Base-by-base conservation (phyloP, 805 yeast species). In the Candida jianshihensis region DNA sequence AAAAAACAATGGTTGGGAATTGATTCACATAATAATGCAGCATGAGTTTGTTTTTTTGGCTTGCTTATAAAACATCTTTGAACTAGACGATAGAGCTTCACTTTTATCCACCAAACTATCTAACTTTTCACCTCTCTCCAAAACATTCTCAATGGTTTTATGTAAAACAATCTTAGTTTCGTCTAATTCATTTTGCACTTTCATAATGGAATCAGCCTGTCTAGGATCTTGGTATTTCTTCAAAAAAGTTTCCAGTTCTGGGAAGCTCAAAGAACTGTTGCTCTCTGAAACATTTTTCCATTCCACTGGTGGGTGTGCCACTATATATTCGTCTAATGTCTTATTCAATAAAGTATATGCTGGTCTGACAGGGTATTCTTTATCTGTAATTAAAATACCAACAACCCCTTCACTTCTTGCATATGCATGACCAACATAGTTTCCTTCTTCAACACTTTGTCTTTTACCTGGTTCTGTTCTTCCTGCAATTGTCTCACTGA, bases 121-220 rank as follows among this genome's bases (percentile, higher is more conserved):
- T 53, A 92, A 74, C 54, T 88, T 88, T 62, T 92, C 99, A 35
- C 98, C 98, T 60, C 99, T 78, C 61, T 87, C 94, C 57, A 92
- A 71, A 8, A 92, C 96, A 43, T 82, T 73, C 62, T 92, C 97
- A 48, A 92, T 90, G 32, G 97, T 88, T 65, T 90, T 89, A 64
- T 92, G 97, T 53, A 92, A 70, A 28, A 89, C 96, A 50, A 90
- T 86, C 68, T 92, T 92, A 26, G 98, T 92, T 57, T 92, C 98
- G 61, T 92, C 98, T 52, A 92, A 74, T 62, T 92, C 98, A 57
- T 88, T 95, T 67, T 92, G 98, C 17, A 92, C 98, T 60, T 82
- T 84, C 95, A 92, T 81, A 44, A 92, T 78, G 10, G 96, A 82
- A 59, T 92, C 99, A 0, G 97, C 97, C 66, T 92, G 96, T 29